Evolutionary conservation across 129 eudicot genomes (phyloP).

Genomic region (Saussurea involucrata): DNA sequence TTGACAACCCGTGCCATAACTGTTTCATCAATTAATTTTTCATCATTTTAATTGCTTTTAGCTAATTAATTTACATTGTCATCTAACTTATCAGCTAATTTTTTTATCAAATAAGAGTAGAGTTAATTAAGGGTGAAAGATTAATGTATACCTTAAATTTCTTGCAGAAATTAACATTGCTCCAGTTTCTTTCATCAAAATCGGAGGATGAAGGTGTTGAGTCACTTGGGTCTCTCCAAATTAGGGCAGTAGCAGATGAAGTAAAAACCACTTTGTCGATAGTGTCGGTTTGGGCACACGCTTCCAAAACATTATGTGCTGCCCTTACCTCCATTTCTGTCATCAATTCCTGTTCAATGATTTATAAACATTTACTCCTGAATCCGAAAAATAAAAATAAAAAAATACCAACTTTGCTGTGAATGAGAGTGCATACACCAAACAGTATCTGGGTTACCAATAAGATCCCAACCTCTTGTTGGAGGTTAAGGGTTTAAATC

Average conservation of each 20-base stretch:
- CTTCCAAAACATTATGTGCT: conserved; percentile 85
- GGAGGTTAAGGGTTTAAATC: no score
- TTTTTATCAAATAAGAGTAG: background rate
- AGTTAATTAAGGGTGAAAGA: background rate
- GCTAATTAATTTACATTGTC: background rate
- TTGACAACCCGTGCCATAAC: conserved; percentile 91
- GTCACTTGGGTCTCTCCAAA: conserved; percentile 57
- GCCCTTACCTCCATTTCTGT: conserved; percentile 82
- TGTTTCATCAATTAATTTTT: conserved; percentile 32
- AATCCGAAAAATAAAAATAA: no score
- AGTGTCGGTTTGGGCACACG: conserved; percentile 77
- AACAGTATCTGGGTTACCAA: no score
- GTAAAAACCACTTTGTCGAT: conserved; percentile 75
- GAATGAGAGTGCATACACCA: no score
- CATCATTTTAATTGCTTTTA: no score
- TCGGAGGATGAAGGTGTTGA: conserved; percentile 26
- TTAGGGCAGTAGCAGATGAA: conserved; percentile 67
- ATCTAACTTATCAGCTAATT: background rate
- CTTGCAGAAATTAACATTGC: conserved; percentile 63
- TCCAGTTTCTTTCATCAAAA: conserved; percentile 80
- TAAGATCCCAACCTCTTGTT: no score
- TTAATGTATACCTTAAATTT: conserved; percentile 67
- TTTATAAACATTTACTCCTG: background rate
- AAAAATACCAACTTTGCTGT: background rate
- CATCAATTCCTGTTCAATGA: conserved; percentile 51